These are phyloP conservation scores for Panaeolus papilionaceus DNA, from an alignment of 768 basidiomycete species.

Conservation along the genomic window DNA sequence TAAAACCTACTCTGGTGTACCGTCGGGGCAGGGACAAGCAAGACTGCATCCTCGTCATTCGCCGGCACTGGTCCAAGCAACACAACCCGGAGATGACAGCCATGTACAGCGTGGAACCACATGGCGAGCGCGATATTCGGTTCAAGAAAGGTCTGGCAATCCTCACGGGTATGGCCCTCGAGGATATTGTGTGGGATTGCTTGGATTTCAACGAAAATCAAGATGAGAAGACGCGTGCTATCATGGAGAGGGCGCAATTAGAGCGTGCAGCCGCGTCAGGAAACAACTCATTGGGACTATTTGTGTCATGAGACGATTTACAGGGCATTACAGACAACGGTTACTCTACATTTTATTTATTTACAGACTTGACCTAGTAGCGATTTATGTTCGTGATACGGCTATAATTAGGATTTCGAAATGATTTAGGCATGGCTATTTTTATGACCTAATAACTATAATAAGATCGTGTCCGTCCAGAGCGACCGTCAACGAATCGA, in stretches of 20 bases:
- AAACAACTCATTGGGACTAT: constrained; percentile 3
- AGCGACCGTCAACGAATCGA: too few relatives aligned
- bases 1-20: constrained; percentile 2
- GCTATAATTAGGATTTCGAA: not conserved
- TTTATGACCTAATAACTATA: not conserved
- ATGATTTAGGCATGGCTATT: not conserved
- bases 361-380: not conserved
- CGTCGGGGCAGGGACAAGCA: not conserved
- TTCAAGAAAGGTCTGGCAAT: constrained; percentile 12
- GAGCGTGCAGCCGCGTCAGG: not conserved
- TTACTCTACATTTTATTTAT: not conserved
- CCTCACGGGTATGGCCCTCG: constrained; percentile 10
- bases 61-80: constrained; percentile 6
- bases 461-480: not conserved
- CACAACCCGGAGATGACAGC: constrained; percentile 9
- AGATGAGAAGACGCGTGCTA: constrained; percentile 13
- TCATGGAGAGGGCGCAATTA: constrained; percentile 14
- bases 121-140: constrained; percentile 14
- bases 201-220: constrained; percentile 11
- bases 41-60: constrained; percentile 4
- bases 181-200: constrained; percentile 14
- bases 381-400: not conserved
- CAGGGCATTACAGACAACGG: not conserved
- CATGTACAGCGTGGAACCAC: constrained; percentile 3
- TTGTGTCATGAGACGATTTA: not conserved